phyloP scores from a whole-genome alignment of 768 basidiomycete genomes.

The Lactarius sanguifluus region DNA sequence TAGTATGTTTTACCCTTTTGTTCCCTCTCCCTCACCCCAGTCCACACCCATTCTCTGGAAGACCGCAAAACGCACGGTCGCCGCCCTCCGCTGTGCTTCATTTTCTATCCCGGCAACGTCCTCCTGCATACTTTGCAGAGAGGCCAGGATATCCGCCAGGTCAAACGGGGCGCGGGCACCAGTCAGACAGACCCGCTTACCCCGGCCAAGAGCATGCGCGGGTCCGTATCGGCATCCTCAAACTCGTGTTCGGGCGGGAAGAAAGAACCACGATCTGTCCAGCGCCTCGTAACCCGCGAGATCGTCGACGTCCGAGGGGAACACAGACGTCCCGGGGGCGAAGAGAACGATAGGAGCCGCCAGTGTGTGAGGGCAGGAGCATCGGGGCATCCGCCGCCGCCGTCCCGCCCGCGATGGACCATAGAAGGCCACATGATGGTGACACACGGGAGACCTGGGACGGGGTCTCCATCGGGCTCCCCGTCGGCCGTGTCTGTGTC shows the following conservation, averaged over 20 bases:
- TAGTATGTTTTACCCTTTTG: background rate
- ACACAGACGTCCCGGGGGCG: conserved; percentile 56
- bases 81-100: conserved; percentile 23
- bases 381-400: conserved; percentile 28
- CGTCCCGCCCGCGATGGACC: conserved; percentile 40
- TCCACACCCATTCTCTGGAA: conserved; percentile 20
- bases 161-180: conserved; percentile 19
- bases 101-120: conserved; percentile 24
- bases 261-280: conserved; percentile 18
- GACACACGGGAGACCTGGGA: conserved; percentile 59
- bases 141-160: conserved; percentile 18
- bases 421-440: conserved; percentile 87
- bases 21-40: conserved; percentile 6
- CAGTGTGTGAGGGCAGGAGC: conserved; percentile 34
- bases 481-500: conserved; percentile 5
- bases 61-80: conserved; percentile 27
- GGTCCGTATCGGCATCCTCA: background rate
- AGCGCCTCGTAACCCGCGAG: conserved; percentile 24
- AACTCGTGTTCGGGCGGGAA: conserved; percentile 5
- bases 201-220: background rate
- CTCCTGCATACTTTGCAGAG: conserved; percentile 19
- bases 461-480: conserved; percentile 17
- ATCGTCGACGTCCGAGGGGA: conserved; percentile 42
- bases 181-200: background rate
- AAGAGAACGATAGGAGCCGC: conserved; percentile 48